Evolutionary conservation across 2,329 filamentous ascomycete genomes (phyloP), one percentile per base, ranked within the genome.

Genomic region (Elsinoe arachidis): DNA sequence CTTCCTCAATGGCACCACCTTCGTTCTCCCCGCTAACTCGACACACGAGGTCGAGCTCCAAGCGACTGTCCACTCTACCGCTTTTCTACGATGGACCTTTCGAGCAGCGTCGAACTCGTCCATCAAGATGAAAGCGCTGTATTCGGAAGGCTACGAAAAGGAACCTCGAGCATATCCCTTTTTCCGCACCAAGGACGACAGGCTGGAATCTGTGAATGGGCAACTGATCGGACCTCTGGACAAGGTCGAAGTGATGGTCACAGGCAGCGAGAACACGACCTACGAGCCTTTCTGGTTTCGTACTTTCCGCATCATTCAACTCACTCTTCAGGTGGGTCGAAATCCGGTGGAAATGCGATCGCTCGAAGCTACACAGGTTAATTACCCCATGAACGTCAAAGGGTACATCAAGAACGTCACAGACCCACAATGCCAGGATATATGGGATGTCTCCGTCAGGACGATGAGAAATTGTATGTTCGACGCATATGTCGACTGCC

Each of bases 221-320:
- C 63, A 69, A 37, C 61, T 73, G 5, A 63, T 74, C 6, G 73
- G 73, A 0, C 72, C 72, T 0, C 69, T 65, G 44, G 73, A 75
- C 47, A 67, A 70, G 5, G 65, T 68, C 0, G 61, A 53, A 0
- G 52, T 74, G 6, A 61, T 69, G n/a, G 37, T 70, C 1, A 46
- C 60, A 0, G 57, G 49, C 2, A 23, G 15, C 0, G 23, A 63
- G 11, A 51, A 34, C 2, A 54, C 60, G 2, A 37, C 15, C 21
- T 73, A 73, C 47, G 70, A 73, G 46, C 72, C 72, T 1, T 74
- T 73, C 56, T 72, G 71, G 70, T 75, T 74, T 56, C 68, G 72
- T 11, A 74, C 72, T 0, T 73, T 74, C 30, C 68, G 71, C 1
- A 51, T 73, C 5, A 47, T 74, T 11, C 61, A 65, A 2, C 47